Evolutionary conservation across 495 filamentous ascomycete species (phyloP).

Genomic region (Trichoderma erinaceum): DNA sequence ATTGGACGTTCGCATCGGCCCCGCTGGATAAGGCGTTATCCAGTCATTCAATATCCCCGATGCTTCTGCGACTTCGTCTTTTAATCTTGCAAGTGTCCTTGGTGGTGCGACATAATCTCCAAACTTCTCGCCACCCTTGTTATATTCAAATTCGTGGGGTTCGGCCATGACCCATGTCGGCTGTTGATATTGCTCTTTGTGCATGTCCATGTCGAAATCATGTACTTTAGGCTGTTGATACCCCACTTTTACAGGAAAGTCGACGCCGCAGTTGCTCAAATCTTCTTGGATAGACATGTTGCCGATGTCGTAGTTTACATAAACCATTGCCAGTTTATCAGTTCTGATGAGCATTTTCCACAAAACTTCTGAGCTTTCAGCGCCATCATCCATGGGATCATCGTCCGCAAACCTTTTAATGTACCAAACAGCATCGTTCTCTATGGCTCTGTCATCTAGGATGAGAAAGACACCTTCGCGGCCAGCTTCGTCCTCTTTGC

Average conservation of each 20-base stretch:
- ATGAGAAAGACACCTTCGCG: slow-evolving; percentile 18
- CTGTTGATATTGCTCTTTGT: background rate
- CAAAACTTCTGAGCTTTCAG: slow-evolving; percentile 17
- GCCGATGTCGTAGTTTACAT: slow-evolving; percentile 21
- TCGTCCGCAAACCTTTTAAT: slow-evolving; percentile 17
- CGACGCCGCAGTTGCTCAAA: slow-evolving; percentile 18
- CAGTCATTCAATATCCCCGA: background rate
- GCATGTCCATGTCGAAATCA: slow-evolving; percentile 17
- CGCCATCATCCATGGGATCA: slow-evolving; percentile 13
- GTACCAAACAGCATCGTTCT: slow-evolving; percentile 19
- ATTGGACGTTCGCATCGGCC: slow-evolving; percentile 13
- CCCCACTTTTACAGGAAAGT: slow-evolving; percentile 14
- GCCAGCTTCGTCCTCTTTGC: slow-evolving; percentile 19
- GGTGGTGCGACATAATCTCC: background rate
- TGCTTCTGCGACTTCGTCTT: background rate
- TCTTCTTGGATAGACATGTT: slow-evolving; percentile 21
- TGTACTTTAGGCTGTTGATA: slow-evolving; percentile 16
- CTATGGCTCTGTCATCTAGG: slow-evolving; percentile 17
- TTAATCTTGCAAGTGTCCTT: background rate
- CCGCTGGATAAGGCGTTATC: background rate
- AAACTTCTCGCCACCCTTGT: slow-evolving; percentile 6
- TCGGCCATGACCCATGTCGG: slow-evolving; percentile 13
- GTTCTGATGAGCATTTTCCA: slow-evolving; percentile 22
- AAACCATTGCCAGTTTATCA: slow-evolving; percentile 17
- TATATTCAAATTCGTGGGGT: slow-evolving; percentile 21